Conservation (phyloP, 2,329 filamentous ascomycete species). For the Salinomyces thailandicus region DNA sequence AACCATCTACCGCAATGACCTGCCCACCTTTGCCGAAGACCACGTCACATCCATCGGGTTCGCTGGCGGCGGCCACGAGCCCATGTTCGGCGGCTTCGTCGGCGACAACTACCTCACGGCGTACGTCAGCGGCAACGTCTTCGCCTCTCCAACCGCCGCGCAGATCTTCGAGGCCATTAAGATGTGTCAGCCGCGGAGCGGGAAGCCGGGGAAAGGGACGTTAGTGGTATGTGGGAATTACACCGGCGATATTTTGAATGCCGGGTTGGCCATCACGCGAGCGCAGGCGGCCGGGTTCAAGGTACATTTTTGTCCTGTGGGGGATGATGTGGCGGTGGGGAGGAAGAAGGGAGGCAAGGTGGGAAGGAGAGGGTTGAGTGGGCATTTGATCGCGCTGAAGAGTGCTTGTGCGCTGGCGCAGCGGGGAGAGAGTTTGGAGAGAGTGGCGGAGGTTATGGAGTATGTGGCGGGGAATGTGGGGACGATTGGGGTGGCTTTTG, state of each 20-base stretch:
- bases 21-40: constrained; percentile 19
- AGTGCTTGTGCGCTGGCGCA: constrained; percentile 46
- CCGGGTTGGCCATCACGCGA: constrained; percentile 50
- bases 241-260: constrained; percentile 54
- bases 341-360: constrained; percentile 46
- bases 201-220: constrained; percentile 32
- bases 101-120: constrained; percentile 52
- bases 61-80: constrained; percentile 38
- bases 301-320: constrained; percentile 50
- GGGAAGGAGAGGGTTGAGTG: constrained; percentile 51
- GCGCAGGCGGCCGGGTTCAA: constrained; percentile 45
- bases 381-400: constrained; percentile 51
- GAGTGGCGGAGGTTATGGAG: constrained; percentile 28
- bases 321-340: constrained; percentile 56
- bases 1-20: constrained; percentile 27
- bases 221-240: constrained; percentile 56
- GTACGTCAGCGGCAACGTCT: constrained; percentile 52
- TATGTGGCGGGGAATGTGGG: constrained; percentile 28
- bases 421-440: constrained; percentile 22
- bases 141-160: constrained; percentile 52
- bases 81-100: constrained; percentile 55
- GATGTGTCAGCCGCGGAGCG: constrained; percentile 39
- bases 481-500: constrained; percentile 27
- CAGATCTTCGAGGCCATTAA: constrained; percentile 52
- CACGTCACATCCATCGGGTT: constrained; percentile 29